Evolutionary conservation across 78 protist genomes (phyloP).

Genomic region (Polysphondylium violaceum): DNA sequence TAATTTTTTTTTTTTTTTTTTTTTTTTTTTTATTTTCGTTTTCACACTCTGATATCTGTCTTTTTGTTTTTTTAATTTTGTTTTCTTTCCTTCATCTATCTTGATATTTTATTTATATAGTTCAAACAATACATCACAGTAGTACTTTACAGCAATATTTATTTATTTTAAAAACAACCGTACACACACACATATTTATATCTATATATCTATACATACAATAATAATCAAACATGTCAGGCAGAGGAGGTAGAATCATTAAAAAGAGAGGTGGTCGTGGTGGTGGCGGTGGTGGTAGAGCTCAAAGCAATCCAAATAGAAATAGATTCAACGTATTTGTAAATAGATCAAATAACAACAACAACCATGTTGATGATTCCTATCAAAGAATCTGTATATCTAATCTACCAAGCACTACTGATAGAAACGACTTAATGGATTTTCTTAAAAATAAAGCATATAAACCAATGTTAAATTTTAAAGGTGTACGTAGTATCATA

Average conservation of each 20-base stretch:
- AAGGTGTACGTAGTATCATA: constrained; percentile 14
- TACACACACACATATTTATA: not conserved
- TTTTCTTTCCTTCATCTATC: not conserved
- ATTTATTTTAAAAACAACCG: not conserved
- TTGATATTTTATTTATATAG: too few species aligned
- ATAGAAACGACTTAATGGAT: constrained; percentile 24
- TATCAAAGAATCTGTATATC: constrained; percentile 10
- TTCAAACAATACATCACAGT: not conserved
- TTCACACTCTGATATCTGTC: too few species aligned
- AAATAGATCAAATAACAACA: not conserved
- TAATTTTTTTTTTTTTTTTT: too few species aligned
- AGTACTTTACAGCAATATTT: not conserved
- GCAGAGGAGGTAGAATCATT: constrained; percentile 10
- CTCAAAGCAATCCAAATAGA: not conserved
- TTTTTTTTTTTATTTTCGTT: too few species aligned
- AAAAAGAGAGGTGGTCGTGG: constrained; percentile 22
- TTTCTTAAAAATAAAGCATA: constrained; percentile 21
- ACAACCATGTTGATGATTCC: not conserved
- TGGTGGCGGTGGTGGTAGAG: constrained; percentile 27
- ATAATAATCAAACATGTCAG: not conserved
- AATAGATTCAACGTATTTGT: not conserved
- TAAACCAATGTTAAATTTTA: constrained; percentile 24
- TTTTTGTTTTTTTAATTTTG: too few species aligned
- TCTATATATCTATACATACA: not conserved
- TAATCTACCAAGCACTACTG: constrained; percentile 32